Evolutionary conservation across 2,329 filamentous ascomycete genomes (phyloP), one percentile per base, ranked within the genome.

Genomic region (Drechslera avenae): DNA sequence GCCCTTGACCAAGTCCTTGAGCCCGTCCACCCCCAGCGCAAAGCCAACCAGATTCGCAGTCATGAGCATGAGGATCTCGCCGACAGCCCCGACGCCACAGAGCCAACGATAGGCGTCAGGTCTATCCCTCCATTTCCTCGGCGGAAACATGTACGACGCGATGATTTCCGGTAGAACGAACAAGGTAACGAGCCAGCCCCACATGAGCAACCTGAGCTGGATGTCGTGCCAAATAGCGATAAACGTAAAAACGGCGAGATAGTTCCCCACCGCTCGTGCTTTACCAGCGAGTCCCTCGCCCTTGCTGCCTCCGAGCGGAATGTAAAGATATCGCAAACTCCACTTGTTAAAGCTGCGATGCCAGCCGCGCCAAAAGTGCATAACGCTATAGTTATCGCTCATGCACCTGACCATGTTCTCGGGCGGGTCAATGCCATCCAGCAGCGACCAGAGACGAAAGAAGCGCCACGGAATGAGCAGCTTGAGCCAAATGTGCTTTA

Each of bases 381-480:
- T 82, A 0, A 91, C 88, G 58, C 88, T 92, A 78, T 92, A 97
- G 73, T 97, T 97, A 78, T 99, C 86, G 68, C 87, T 92, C 76
- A 97, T 91, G 75, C 95, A 99, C 62, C 94, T 89, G 46, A 97
- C 84, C 91, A 99, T 97, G 77, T 99, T 99, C 76, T 99, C 94
- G 0, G 94, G 93, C 0, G 94, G 91, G 68, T 99, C 94, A 62
- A 99, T 85, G 54, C 90, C 90, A 71, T 99, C 94, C 13, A 92
- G 71, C 3, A 99, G 82, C 0, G 90, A 82, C 94, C 94, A 99
- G n/a, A 99, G 85, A 4, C 95, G 89, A 83, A 97, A 97, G 73
- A 97, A 88, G n/a, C 94, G 89, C 92, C 93, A 99, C 1, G 94
- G 94, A 6, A 99, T 85, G 4, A 99, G 85, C 1, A 99, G 85